Evolutionary conservation across 1,284 basidiomycete species (phyloP).

Genomic region (Heterobasidion occidentale): DNA sequence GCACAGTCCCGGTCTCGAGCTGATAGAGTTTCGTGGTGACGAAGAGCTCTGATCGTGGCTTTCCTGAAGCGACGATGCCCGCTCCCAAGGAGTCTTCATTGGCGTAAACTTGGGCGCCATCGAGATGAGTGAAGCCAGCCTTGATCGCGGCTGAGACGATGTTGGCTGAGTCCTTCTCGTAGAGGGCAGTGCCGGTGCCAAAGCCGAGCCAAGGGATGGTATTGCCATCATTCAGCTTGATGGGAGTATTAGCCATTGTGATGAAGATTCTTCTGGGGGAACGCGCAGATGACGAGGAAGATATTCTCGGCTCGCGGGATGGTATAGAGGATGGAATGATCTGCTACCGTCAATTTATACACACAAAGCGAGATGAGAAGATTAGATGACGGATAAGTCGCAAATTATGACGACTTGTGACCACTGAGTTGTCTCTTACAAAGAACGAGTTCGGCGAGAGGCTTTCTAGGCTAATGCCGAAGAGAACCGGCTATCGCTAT

Average conservation of each 20-base stretch:
- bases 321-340: neutral
- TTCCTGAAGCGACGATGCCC: conserved; percentile 42
- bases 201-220: conserved; percentile 58
- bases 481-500: no score
- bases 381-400: neutral
- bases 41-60: conserved; percentile 49
- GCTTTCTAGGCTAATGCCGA: no score
- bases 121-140: conserved; percentile 61
- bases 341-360: neutral
- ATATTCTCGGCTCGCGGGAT: neutral
- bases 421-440: neutral
- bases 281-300: neutral
- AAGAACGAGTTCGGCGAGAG: no score
- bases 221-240: conserved; percentile 53
- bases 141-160: conserved; percentile 46
- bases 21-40: conserved; percentile 57
- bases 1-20: conserved; percentile 34
- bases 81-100: conserved; percentile 56
- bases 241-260: conserved; percentile 28
- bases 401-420: neutral
- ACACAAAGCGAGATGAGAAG: neutral
- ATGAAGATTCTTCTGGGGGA: neutral
- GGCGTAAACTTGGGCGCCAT: conserved; percentile 60
- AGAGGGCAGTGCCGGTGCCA: conserved; percentile 62
- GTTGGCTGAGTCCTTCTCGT: conserved; percentile 39